Evolutionary conservation across 495 filamentous ascomycete species (phyloP), one percentile per base, ranked within the genome.

Genomic region (Talaromyces borbonicus): DNA sequence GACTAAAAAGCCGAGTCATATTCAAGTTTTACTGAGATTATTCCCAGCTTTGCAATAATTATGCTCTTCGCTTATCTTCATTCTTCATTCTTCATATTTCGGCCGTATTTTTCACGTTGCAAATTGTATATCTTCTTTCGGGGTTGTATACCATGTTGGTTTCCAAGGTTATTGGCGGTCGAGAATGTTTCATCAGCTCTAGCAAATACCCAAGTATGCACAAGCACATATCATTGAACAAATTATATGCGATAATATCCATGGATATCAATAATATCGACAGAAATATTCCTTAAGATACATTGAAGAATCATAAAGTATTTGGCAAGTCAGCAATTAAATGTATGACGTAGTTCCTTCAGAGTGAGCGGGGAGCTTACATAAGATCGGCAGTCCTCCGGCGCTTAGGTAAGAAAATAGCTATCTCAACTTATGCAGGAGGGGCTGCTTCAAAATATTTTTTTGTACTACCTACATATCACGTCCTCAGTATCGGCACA

Each of bases 311-410:
- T n/a, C n/a, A n/a, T n/a, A n/a, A n/a, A n/a, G n/a, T n/a, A n/a
- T n/a, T n/a, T n/a, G n/a, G n/a, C n/a, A n/a, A n/a, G n/a, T n/a
- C n/a, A n/a, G n/a, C n/a, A 26, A 29, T 24, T 43, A 4, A 18
- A 49, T 49, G 36, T 49, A 61, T 63, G 60, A 65, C 61, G 61
- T 61, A 57, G 40, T 42, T 49, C 27, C 35, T 31, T 46, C 29
- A 32, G 22, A 20, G 41, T 19, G 36, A 32, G 38, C 55, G 36
- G 1, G 12, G 23, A 5, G 26, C 26, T 6, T 29, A 11, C 6
- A 19, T 18, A 9, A 36, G 33, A 20, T 12, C n/a, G 22, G 35
- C 16, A 20, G 19, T 12, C 3, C 8, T 20, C 26, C 35, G 35
- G 16, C 35, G 35, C 35, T 38, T 38, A 38, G 35, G 16, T 16